A percentile compares a stretch with the other conserved stretches of the same genome.
Conservation (phyloP, 169 alveolate species). For the Toxoplasma gondii region DNA sequence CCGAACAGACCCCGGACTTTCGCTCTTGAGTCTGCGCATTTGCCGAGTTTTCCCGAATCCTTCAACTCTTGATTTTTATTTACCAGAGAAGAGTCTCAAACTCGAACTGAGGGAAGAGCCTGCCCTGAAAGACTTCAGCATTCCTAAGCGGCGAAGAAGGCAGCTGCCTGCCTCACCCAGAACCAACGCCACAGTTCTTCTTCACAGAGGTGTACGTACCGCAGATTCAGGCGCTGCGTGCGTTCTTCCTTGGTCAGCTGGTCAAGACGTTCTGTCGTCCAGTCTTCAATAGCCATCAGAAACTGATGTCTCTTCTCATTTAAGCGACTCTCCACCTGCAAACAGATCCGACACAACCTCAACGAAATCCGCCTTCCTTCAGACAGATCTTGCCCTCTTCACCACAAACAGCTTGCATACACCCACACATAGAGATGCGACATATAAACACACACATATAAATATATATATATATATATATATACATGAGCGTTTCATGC, state of each 20-base stretch:
- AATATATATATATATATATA: background rate
- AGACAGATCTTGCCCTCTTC: background rate
- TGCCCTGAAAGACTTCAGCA: too few species aligned
- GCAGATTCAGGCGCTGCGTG: background rate
- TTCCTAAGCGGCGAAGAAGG: too few species aligned
- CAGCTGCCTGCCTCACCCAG: too few species aligned
- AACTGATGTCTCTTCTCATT: conserved; percentile 21
- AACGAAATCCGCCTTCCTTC: background rate
- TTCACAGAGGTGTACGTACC: too few species aligned
- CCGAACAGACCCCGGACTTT: too few species aligned
- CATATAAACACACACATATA: background rate
- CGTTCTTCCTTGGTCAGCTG: conserved; percentile 6
- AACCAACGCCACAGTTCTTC: too few species aligned
- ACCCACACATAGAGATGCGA: background rate
- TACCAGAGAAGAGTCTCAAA: too few species aligned
- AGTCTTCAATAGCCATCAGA: background rate
- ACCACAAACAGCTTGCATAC: background rate
- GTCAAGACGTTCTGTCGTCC: conserved; percentile 13
- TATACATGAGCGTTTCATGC: background rate
- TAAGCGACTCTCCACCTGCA: background rate
- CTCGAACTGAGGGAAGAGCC: too few species aligned
- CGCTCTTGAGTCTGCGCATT: too few species aligned
- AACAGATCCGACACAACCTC: background rate
- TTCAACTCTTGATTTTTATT: too few species aligned
- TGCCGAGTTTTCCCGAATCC: too few species aligned